These are phyloP conservation scores for Starmerella potacharoeniae DNA, from an alignment of 805 yeast genomes.

Conservation along the genomic window DNA sequence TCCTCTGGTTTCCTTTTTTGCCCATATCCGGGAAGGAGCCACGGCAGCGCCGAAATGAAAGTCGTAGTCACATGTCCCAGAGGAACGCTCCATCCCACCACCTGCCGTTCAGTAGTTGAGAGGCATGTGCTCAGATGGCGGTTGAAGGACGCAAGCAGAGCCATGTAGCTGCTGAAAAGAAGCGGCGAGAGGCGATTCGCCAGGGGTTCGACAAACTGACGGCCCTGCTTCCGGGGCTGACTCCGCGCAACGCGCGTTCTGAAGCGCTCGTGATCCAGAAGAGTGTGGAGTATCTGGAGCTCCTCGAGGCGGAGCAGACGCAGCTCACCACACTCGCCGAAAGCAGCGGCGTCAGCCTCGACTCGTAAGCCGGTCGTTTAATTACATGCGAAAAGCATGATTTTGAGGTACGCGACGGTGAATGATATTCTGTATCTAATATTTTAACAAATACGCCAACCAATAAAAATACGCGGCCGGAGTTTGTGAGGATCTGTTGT, in stretches of 20 bases:
- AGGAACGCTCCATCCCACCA: not conserved
- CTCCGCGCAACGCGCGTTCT: conserved; percentile 61
- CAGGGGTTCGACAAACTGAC: conserved; percentile 71
- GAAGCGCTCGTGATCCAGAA: conserved; percentile 66
- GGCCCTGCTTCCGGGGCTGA: conserved; percentile 59
- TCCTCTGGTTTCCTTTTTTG: too few relatives aligned
- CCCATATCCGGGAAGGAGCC: too few relatives aligned
- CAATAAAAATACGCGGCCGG: too few relatives aligned
- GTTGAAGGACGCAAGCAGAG: conserved; percentile 29
- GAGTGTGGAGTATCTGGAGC: conserved; percentile 28
- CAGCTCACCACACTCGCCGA: conserved; percentile 23
- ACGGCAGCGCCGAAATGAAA: too few relatives aligned
- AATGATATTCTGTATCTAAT: too few relatives aligned
- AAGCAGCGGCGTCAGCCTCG: conserved; percentile 1
- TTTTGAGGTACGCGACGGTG: too few relatives aligned
- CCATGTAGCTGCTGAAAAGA: conserved; percentile 78
- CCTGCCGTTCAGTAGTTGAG: not conserved
- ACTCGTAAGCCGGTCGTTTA: not conserved
- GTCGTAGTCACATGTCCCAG: not conserved
- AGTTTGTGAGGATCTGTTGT: too few relatives aligned
- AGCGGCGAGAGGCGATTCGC: conserved; percentile 74
- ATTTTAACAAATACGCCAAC: too few relatives aligned
- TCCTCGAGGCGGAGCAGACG: conserved; percentile 26
- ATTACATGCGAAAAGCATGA: too few relatives aligned
- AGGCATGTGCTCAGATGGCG: not conserved